These are phyloP conservation scores for Aristolochia contorta DNA, from an alignment of 164 flowering plant genomes.

Conservation along the genomic window DNA sequence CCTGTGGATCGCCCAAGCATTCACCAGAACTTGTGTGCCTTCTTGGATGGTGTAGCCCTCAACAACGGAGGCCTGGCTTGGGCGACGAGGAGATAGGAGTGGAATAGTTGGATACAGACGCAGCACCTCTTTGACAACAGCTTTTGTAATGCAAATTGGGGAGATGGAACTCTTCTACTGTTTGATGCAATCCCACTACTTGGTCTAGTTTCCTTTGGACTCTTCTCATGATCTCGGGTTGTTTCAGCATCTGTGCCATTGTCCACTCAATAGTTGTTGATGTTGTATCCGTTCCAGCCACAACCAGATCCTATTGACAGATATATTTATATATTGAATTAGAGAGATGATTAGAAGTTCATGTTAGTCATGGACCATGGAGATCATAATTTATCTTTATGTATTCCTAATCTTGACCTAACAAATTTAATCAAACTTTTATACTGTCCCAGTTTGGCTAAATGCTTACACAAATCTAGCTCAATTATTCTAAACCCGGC, in stretches of 20 bases:
- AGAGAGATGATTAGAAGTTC: too few species aligned
- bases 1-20: conserved; percentile 19
- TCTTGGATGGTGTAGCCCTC: conserved; percentile 12
- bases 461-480: too few species aligned
- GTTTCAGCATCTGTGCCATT: conserved; percentile 25
- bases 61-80: conserved; percentile 8
- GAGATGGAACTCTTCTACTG: conserved; percentile 12
- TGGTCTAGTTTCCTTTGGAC: conserved; percentile 21
- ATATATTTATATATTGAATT: not conserved
- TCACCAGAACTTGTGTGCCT: conserved; percentile 11
- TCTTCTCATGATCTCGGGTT: conserved; percentile 20
- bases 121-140: conserved; percentile 10
- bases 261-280: conserved; percentile 20
- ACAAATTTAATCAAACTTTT: too few species aligned
- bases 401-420: too few species aligned
- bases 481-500: too few species aligned
- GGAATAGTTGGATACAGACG: conserved; percentile 13
- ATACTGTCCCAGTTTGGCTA: too few species aligned
- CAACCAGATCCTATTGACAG: conserved; percentile 23
- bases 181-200: conserved; percentile 11
- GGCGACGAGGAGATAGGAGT: conserved; percentile 8
- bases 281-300: conserved; percentile 30
- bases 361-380: too few species aligned
- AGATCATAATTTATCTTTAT: too few species aligned
- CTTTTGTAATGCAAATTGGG: conserved; percentile 8